Base-by-base conservation (phyloP, 2,329 filamentous ascomycete species). In the Lasiodiplodia gonubiensis region DNA sequence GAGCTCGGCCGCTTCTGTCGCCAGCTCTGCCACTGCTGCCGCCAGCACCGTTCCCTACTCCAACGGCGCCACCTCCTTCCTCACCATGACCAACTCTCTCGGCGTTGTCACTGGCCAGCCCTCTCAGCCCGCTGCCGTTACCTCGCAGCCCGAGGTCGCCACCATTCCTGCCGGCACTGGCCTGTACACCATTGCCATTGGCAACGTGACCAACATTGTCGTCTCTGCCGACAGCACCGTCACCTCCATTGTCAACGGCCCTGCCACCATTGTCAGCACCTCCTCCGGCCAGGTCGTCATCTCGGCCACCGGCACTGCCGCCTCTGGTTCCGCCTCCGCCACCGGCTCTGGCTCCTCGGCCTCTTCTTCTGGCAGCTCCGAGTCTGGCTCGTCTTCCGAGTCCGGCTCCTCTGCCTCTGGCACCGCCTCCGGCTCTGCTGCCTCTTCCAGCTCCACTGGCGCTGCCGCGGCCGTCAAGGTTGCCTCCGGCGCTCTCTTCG, bases 101-200 rank as follows among this genome's bases (percentile, higher is more conserved):
- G 76, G 76, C 60, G 76, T 78, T 14, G 71, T 78, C 4, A 78
- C 76, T 33, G 76, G 75, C 70, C 69, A 70, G 70, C 75, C 76
- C n/a, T 37, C 39, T 4, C 72, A 74, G 71, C 76, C 77, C 25
- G 60, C 69, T n/a, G 70, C 59, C n/a, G 63, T 59, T 46, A 70
- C 69, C 46, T 68, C 69, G 23, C 70, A 74, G 52, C 71, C 72
- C 51, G n/a, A 67, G 23, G 69, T 71, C 25, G 74, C 73, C 63
- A 71, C 73, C 70, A 77, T 80, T 65, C 78, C 78, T 2, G 78
- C 77, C 10, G 73, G 72, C 69, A 61, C 75, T 16, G 78, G 78
- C 68, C 67, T 78, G 69, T 68, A 75, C 71, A 80, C 78, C 67
- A 71, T 78, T 64, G 64, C 72, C 63, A 69, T 77, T 48, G 69